Evolutionary conservation across 1,284 basidiomycete genomes (phyloP).

Genomic region (Irpex sp.): DNA sequence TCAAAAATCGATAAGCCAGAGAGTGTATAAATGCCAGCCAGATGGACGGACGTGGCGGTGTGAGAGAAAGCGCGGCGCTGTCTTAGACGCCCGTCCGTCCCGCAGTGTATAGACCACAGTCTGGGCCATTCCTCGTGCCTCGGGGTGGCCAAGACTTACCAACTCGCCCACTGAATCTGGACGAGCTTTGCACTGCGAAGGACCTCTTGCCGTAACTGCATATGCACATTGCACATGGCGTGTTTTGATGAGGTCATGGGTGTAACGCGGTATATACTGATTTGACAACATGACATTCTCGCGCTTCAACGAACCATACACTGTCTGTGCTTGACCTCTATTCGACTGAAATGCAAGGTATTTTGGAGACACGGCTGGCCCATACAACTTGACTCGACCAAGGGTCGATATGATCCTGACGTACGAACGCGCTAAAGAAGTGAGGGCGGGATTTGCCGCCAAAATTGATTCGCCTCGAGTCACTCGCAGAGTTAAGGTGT

Average conservation of each 20-base stretch:
- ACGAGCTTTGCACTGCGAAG: constrained; percentile 44
- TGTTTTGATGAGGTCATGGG: neutral
- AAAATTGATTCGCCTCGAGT: constrained; percentile 2
- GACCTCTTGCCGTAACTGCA: constrained; percentile 35
- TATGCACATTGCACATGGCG: neutral
- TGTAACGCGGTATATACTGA: neutral
- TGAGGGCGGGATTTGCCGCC: neutral
- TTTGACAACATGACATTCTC: too few relatives aligned
- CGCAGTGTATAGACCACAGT: too few relatives aligned
- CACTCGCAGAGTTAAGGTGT: neutral
- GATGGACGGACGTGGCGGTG: too few relatives aligned
- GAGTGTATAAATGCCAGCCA: too few relatives aligned
- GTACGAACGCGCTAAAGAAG: neutral
- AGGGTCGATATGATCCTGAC: neutral
- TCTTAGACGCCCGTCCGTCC: too few relatives aligned
- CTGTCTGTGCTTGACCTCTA: too few relatives aligned
- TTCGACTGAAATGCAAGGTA: neutral
- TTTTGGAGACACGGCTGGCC: neutral
- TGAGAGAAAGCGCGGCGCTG: too few relatives aligned
- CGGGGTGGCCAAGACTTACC: too few relatives aligned
- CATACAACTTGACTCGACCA: neutral
- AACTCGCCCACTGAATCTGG: constrained; percentile 39
- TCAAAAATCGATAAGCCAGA: too few relatives aligned
- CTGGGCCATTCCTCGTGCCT: too few relatives aligned
- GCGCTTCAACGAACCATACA: too few relatives aligned